These are phyloP conservation scores for Kodamaea fungicola DNA, from an alignment of 1,139 yeast genomes.

Conservation along the genomic window DNA sequence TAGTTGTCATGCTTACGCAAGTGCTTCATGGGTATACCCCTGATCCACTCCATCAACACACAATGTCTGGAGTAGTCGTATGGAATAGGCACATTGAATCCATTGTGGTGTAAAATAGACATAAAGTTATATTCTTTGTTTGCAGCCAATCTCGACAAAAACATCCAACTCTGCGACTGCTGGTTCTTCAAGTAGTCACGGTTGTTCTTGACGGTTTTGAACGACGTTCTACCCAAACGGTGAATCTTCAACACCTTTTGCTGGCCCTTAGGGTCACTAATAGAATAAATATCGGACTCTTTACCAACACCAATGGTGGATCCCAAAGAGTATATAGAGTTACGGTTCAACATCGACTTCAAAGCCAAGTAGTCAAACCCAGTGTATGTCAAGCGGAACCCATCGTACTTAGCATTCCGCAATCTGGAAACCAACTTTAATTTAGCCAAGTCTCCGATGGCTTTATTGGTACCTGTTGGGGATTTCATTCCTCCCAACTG, in stretches of 20 bases:
- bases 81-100: slow-evolving; percentile 85
- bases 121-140: slow-evolving; percentile 87
- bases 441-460: slow-evolving; percentile 85
- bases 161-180: slow-evolving; percentile 84
- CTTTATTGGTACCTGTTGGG: slow-evolving; percentile 70
- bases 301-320: slow-evolving; percentile 94
- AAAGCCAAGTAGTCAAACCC: slow-evolving; percentile 93
- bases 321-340: slow-evolving; percentile 75
- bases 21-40: slow-evolving; percentile 87
- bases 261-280: slow-evolving; percentile 62
- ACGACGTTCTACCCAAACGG: slow-evolving; percentile 89
- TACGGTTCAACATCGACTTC: slow-evolving; percentile 73
- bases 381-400: slow-evolving; percentile 80
- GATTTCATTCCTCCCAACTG: slow-evolving; percentile 77
- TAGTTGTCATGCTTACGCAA: slow-evolving; percentile 66
- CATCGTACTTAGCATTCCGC: slow-evolving; percentile 88
- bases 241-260: slow-evolving; percentile 82
- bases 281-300: slow-evolving; percentile 93
- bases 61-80: slow-evolving; percentile 88
- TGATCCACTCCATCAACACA: slow-evolving; percentile 86
- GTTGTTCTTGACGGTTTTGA: slow-evolving; percentile 86
- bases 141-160: slow-evolving; percentile 84
- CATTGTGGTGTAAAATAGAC: slow-evolving; percentile 68
- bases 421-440: slow-evolving; percentile 71
- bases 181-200: slow-evolving; percentile 82